Percentiles rank a stretch among this genome's conserved stretches.
Conservation (phyloP, 306 rosid genomes). For the Corylus americana region DNA sequence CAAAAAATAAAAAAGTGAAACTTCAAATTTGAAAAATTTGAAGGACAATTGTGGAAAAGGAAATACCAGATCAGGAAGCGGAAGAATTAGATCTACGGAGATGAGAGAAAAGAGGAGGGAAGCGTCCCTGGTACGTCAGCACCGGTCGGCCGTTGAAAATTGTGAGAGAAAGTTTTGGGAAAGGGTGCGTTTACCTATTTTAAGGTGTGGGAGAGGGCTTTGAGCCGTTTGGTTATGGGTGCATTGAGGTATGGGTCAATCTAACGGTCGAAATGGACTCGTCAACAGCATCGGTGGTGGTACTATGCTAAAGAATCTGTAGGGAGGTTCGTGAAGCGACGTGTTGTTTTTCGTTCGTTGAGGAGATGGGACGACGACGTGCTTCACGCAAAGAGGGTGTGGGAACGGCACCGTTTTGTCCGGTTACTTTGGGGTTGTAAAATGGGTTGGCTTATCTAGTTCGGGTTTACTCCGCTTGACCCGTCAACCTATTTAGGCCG, state of each 20-base stretch:
- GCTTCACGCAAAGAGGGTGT: not conserved
- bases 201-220: not conserved
- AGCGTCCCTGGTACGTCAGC: constrained; percentile 45
- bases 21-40: not conserved
- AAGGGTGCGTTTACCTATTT: constrained; percentile 10
- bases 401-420: not conserved
- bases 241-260: not conserved
- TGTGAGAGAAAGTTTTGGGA: not conserved
- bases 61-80: constrained; percentile 32
- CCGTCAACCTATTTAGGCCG: no score
- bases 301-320: not conserved
- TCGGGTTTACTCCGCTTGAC: no score
- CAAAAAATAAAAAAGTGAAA: not conserved
- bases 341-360: not conserved
- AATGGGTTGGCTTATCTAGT: no score
- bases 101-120: constrained; percentile 31
- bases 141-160: constrained; percentile 57
- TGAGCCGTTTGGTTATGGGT: not conserved
- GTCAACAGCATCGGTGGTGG: not conserved
- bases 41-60: not conserved
- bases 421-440: no score
- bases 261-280: not conserved
- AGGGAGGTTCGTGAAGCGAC: not conserved
- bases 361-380: not conserved
- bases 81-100: constrained; percentile 47